Conservation (phyloP, 2,329 filamentous ascomycete genomes). For the Ceratocystis variospora region DNA sequence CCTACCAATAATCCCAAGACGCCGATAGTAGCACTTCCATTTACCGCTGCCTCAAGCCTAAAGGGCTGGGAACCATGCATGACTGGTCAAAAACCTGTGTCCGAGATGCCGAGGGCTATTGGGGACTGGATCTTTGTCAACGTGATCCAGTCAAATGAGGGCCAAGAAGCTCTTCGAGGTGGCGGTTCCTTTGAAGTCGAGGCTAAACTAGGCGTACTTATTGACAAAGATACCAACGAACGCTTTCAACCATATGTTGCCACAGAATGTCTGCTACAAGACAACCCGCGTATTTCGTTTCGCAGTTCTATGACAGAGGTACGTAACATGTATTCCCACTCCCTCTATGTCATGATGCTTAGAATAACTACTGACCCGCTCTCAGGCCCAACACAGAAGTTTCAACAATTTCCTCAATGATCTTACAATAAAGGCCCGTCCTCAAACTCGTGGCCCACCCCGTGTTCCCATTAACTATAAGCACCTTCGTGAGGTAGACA, state of each 20-base stretch:
- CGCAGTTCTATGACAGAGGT: constrained; percentile 85
- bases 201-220: constrained; percentile 75
- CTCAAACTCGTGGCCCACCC: constrained; percentile 23
- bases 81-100: constrained; percentile 53
- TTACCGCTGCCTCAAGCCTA: constrained; percentile 24
- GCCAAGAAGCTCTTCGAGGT: constrained; percentile 46
- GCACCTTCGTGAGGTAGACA: constrained; percentile 71
- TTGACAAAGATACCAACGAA: constrained; percentile 56
- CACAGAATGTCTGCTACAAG: constrained; percentile 56
- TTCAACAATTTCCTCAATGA: constrained; percentile 79
- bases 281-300: constrained; percentile 52
- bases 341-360: not conserved
- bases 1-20: constrained; percentile 17
- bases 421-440: constrained; percentile 31
- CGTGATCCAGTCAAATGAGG: constrained; percentile 53
- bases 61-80: constrained; percentile 55
- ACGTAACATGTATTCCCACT: constrained; percentile 25
- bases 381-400: constrained; percentile 60
- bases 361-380: too few species aligned
- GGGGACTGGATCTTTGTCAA: constrained; percentile 67
- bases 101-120: constrained; percentile 61
- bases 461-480: constrained; percentile 61
- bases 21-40: not conserved
- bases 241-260: constrained; percentile 53
- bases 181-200: constrained; percentile 80